phyloP scores from a whole-genome alignment of 257 asterid species.

The Penstemon newberryi region DNA sequence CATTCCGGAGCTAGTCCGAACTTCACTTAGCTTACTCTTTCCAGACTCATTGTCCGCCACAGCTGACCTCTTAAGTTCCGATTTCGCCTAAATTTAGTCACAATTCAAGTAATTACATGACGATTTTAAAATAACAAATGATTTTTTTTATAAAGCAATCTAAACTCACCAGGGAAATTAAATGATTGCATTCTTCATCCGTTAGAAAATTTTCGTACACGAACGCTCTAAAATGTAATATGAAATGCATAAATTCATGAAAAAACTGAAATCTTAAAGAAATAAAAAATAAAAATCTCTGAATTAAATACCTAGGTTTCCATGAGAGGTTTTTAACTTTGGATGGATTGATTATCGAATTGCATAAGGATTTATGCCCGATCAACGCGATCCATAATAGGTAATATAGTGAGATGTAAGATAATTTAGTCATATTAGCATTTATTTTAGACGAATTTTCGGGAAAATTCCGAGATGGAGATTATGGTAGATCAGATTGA shows the following conservation, averaged over 20 bases:
- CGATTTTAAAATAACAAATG: neutral
- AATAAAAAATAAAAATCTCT: neutral
- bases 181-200: constrained; percentile 87
- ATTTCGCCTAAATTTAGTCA: constrained; percentile 62
- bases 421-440: constrained; percentile 35
- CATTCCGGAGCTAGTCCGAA: constrained; percentile 97
- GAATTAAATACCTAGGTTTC: constrained; percentile 70
- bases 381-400: constrained; percentile 53
- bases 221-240: constrained; percentile 61
- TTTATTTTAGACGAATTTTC: neutral
- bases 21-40: constrained; percentile 69
- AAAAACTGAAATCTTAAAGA: neutral
- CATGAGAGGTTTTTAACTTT: constrained; percentile 83
- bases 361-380: constrained; percentile 45
- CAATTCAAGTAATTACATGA: constrained; percentile 18
- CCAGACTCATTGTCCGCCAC: constrained; percentile 90
- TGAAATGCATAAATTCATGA: constrained; percentile 6
- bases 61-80: constrained; percentile 85
- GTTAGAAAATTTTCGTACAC: constrained; percentile 90
- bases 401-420: constrained; percentile 32
- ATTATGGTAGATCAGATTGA: constrained; percentile 28
- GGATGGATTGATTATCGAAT: constrained; percentile 77
- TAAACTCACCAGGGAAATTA: constrained; percentile 72
- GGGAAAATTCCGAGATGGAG: constrained; percentile 16
- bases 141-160: neutral